phyloP scores from a whole-genome alignment of 306 rosid genomes.

The cucumber (Cucumis sativus) region DNA sequence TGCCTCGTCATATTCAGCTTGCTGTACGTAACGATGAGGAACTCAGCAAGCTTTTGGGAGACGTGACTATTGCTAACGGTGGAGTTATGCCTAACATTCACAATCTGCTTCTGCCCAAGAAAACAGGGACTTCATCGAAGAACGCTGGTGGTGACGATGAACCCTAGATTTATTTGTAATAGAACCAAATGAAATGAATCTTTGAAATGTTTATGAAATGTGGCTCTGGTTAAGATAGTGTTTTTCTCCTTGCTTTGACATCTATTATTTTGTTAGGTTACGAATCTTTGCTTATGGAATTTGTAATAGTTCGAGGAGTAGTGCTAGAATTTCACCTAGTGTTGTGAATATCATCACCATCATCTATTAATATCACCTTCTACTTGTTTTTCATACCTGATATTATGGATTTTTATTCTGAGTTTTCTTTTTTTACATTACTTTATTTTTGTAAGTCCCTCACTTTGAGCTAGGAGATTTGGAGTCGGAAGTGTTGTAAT shows the following conservation, averaged over 20 bases:
- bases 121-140: constrained; percentile 51
- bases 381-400: not conserved
- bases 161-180: constrained; percentile 14
- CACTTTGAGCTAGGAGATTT: not conserved
- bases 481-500: not conserved
- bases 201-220: not conserved
- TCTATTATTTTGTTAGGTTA: not conserved
- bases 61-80: constrained; percentile 86
- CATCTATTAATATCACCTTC: not conserved
- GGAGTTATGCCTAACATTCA: constrained; percentile 97
- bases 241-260: not conserved
- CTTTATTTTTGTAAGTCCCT: not conserved
- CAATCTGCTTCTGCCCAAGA: constrained; percentile 69
- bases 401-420: not conserved
- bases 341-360: constrained; percentile 46
- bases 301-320: constrained; percentile 19
- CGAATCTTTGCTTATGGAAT: constrained; percentile 6
- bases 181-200: not conserved
- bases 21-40: constrained; percentile 83
- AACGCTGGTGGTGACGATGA: constrained; percentile 48
- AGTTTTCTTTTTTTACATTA: not conserved
- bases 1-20: constrained; percentile 75
- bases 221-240: not conserved
- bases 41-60: constrained; percentile 75
- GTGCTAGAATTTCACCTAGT: constrained; percentile 20